These are phyloP conservation scores for Mortierella sp. DNA, from an alignment of 371 early-diverging fungal species.

Conservation along the genomic window DNA sequence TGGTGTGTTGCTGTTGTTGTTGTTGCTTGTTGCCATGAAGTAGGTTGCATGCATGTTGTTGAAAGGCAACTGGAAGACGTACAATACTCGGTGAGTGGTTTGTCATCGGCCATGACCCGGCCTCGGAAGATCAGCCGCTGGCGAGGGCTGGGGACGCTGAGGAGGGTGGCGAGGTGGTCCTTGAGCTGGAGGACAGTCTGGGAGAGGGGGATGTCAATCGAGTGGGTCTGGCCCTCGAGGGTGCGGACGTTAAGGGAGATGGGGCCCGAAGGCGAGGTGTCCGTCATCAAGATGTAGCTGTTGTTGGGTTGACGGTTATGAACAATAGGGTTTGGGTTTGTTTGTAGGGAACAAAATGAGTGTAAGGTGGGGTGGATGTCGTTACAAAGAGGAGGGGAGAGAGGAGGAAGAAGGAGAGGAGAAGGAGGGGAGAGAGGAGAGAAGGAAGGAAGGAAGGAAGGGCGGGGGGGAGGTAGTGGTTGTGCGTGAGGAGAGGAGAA, in stretches of 20 bases:
- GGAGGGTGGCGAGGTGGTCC: constrained; percentile 63
- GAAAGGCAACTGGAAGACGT: constrained; percentile 19
- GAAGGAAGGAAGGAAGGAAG: neutral
- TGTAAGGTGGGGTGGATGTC: neutral
- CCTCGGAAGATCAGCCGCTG: constrained; percentile 76
- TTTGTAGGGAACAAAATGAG: neutral
- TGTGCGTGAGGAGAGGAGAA: constrained; percentile 9
- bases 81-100: constrained; percentile 69
- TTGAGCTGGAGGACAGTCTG: constrained; percentile 71
- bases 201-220: constrained; percentile 64
- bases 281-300: constrained; percentile 11
- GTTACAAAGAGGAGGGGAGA: neutral
- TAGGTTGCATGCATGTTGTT: neutral
- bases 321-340: neutral
- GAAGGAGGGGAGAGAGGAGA: neutral
- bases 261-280: constrained; percentile 20
- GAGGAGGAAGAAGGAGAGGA: neutral
- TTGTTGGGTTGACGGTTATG: neutral
- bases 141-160: constrained; percentile 66
- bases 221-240: constrained; percentile 66
- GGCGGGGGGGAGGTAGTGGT: neutral
- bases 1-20: neutral
- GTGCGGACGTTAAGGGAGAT: constrained; percentile 70
- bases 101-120: constrained; percentile 69
- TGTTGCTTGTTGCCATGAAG: neutral